Evolutionary conservation across 192 early-diverging fungal species (phyloP).

Genomic region (Coemansia sp.): DNA sequence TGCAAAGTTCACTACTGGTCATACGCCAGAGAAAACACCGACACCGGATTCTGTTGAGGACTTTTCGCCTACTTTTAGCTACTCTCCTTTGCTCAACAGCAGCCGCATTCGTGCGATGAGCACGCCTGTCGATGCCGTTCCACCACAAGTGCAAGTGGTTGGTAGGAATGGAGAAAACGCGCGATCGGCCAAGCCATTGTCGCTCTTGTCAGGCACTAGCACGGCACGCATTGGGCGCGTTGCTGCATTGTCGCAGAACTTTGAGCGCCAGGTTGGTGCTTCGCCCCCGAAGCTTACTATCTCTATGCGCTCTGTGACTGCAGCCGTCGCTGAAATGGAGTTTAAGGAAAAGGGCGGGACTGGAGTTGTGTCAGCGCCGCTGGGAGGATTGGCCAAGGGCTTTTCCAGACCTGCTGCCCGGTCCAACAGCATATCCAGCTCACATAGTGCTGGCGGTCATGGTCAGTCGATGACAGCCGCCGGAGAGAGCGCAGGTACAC

Average conservation of each 20-base stretch:
- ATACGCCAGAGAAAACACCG: conserved; percentile 32
- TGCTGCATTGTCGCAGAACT: conserved; percentile 53
- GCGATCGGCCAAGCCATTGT: background rate
- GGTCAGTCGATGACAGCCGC: conserved; percentile 33
- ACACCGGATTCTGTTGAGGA: background rate
- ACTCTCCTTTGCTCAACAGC: conserved; percentile 14
- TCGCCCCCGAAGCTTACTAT: conserved; percentile 30
- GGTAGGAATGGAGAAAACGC: background rate
- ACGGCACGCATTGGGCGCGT: conserved; percentile 51
- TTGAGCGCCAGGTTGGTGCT: conserved; percentile 35
- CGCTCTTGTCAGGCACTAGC: conserved; percentile 6
- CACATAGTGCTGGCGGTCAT: conserved; percentile 44
- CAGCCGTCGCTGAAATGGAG: background rate
- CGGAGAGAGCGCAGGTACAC: conserved; percentile 7
- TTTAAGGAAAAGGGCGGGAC: conserved; percentile 10
- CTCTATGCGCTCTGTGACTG: conserved; percentile 18
- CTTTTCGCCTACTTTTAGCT: conserved; percentile 10
- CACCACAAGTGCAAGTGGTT: conserved; percentile 17
- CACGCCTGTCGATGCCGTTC: conserved; percentile 35
- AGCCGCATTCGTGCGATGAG: conserved; percentile 45
- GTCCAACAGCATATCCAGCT: conserved; percentile 51
- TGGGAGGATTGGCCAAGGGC: conserved; percentile 6
- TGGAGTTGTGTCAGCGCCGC: conserved; percentile 34
- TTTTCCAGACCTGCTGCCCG: conserved; percentile 29
- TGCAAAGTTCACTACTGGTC: conserved; percentile 17